phyloP scores from a whole-genome alignment of 2,329 filamentous ascomycete species.

The Macrophomina pseudophaseolina region DNA sequence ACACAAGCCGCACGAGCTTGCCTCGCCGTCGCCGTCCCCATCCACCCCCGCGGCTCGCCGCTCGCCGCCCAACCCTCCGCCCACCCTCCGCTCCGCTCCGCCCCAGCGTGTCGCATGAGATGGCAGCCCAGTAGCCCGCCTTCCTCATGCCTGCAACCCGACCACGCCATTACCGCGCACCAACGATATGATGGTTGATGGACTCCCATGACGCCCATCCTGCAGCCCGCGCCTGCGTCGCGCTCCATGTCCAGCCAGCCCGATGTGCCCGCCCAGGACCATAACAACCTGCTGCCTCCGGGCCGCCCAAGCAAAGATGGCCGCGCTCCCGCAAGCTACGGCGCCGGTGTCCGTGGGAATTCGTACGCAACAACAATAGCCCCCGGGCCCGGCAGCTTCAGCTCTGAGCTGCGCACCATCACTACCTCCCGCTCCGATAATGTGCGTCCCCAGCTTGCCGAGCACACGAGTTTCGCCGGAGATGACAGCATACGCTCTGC shows the following conservation, averaged over 20 bases:
- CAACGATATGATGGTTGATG: constrained; percentile 39
- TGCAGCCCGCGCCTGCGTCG: constrained; percentile 39
- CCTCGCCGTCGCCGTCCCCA: constrained; percentile 2
- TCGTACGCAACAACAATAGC: constrained; percentile 73
- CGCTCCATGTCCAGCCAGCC: constrained; percentile 47
- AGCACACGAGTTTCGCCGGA: constrained; percentile 58
- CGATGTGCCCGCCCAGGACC: constrained; percentile 34
- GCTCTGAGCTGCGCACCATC: constrained; percentile 75
- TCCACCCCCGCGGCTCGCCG: not conserved
- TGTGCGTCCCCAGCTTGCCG: constrained; percentile 59
- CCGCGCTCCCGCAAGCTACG: constrained; percentile 60
- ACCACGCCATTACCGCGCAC: constrained; percentile 39
- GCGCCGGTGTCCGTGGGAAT: constrained; percentile 68
- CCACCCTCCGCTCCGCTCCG: constrained; percentile 17
- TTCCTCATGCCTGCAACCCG: constrained; percentile 29
- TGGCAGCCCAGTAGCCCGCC: constrained; percentile 26
- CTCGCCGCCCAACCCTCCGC: constrained; percentile 1
- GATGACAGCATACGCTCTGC: constrained; percentile 62
- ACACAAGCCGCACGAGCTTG: not conserved
- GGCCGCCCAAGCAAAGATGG: constrained; percentile 55
- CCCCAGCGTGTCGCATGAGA: constrained; percentile 20
- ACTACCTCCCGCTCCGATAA: constrained; percentile 68
- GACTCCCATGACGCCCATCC: constrained; percentile 49
- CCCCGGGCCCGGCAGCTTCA: constrained; percentile 80
- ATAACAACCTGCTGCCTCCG: constrained; percentile 48